Evolutionary conservation across 2,329 filamentous ascomycete species (phyloP), one percentile per base, ranked within the genome.

Genomic region (Clarireedia monteithiana): DNA sequence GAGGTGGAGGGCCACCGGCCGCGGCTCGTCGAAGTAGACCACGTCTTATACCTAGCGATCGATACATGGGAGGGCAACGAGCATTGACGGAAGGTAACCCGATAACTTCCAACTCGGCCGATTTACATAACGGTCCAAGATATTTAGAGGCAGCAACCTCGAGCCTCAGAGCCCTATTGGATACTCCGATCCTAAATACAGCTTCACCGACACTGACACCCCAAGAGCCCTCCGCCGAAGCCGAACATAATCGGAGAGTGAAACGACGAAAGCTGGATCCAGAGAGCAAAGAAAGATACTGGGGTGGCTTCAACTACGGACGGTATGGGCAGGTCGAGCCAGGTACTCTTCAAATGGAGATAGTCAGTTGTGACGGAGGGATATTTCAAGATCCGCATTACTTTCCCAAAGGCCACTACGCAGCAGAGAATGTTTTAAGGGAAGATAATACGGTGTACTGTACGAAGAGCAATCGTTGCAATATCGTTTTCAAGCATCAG

Each of bases 381-480:
- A 77, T 83, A 57, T 84, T 79, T 65, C 77, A 80, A 50, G 84
- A 86, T 59, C 81, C 85, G 63, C 73, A 76, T 10, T 46, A 14
- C 12, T 48, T 17, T 10, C 20, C 46, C 9, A 74, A 74, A 38
- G 72, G 54, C 47, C 60, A 66, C 27, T 88, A 89, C 60, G 80
- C 80, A 12, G 83, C 86, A 20, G 88, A 91, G 63, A 96, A 96
- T 68, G 85, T 96, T 27, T 77, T 97, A 59, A 84, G 82, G 63
- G 85, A 91, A 68, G 89, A 97, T 70, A 77, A 78, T 57, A 88
- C 86, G 10, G 89, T 96, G 2, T 97, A 96, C 68, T 95, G 91
- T 72, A 95, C 91, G 39, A 89, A 92, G 69, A 85, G 83, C n/a
- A 87, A 87, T 59, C 82, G 84, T 57, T 96, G 91, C 74, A 96